A percentile compares a stretch with the other conserved stretches of the same genome.
These are phyloP conservation scores for Quercus glauca DNA, from an alignment of 306 rosid genomes.

Conservation along the genomic window DNA sequence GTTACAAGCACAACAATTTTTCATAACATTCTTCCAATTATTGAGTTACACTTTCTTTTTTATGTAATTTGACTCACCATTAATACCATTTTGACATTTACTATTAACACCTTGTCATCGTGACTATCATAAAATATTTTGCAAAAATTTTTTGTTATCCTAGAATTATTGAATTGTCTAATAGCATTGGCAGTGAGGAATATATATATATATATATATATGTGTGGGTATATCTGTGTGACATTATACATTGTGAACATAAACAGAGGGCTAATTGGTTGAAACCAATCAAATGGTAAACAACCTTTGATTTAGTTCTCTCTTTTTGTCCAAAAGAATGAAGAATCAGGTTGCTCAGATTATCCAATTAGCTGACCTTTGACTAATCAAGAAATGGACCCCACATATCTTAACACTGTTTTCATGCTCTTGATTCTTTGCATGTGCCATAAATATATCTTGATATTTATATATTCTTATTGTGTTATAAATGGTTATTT, in stretches of 20 bases:
- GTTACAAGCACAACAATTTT: too few relatives aligned
- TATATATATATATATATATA: conserved; percentile 3
- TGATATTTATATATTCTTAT: background rate
- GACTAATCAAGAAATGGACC: conserved; percentile 33
- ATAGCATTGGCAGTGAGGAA: conserved; percentile 22
- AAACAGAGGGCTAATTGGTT: background rate
- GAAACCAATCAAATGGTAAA: conserved; percentile 23
- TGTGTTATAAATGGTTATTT: background rate
- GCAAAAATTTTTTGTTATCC: too few relatives aligned
- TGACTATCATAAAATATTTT: too few relatives aligned
- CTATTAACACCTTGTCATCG: too few relatives aligned
- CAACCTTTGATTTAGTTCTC: conserved; percentile 22
- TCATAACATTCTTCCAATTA: too few relatives aligned
- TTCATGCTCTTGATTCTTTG: conserved; percentile 15
- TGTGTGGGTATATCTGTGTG: background rate
- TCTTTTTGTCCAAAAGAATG: conserved; percentile 26
- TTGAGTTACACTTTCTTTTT: background rate
- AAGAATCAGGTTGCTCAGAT: conserved; percentile 29
- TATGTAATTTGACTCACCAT: too few relatives aligned
- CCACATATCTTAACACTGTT: conserved; percentile 27
- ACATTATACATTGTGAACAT: background rate
- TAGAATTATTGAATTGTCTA: background rate
- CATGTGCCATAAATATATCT: conserved; percentile 24
- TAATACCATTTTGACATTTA: too few relatives aligned
- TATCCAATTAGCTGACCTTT: conserved; percentile 44